A percentile compares a stretch with the other conserved stretches of the same genome.
Conservation (phyloP, 345 rosid genomes). For the Fremontodendron californicum region DNA sequence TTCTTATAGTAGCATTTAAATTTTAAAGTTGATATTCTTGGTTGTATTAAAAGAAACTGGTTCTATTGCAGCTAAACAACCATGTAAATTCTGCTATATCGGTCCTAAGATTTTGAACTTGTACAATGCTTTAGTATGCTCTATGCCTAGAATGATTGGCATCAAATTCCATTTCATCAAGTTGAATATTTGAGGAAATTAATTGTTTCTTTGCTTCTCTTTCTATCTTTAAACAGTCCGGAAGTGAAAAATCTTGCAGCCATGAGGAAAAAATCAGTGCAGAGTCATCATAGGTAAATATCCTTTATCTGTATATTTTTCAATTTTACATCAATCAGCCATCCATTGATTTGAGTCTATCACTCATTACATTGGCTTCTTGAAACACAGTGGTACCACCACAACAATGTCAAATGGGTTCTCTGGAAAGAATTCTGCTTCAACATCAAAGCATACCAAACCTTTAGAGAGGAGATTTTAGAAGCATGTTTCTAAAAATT, state of each 20-base stretch:
- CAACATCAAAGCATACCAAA: conserved; percentile 34
- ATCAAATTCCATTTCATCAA: not conserved
- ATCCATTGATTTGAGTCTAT: not conserved
- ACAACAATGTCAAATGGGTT: conserved; percentile 17
- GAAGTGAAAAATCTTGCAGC: conserved; percentile 79
- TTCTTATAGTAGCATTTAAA: not conserved
- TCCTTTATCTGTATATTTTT: not conserved
- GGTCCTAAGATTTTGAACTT: not conserved
- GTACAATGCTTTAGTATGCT: not conserved
- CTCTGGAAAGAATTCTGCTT: conserved; percentile 26
- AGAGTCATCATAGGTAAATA: conserved; percentile 56
- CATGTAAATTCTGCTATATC: not conserved
- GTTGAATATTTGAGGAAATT: not conserved
- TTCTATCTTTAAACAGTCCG: conserved; percentile 44
- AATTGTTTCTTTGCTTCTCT: not conserved
- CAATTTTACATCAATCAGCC: not conserved
- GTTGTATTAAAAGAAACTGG: not conserved
- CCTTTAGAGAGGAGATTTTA: conserved; percentile 7
- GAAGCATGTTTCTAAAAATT: conserved; percentile 5
- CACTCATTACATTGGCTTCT: conserved; percentile 4
- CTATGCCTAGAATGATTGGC: too few relatives aligned
- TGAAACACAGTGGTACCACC: conserved; percentile 27
- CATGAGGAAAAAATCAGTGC: conserved; percentile 57
- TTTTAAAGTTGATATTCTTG: not conserved
- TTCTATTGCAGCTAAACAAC: not conserved